A percentile compares a stretch with the other conserved stretches of the same genome.
These are phyloP conservation scores for Aspergillus pseudotamarii DNA, from an alignment of 2,329 filamentous ascomycete genomes.

Conservation along the genomic window DNA sequence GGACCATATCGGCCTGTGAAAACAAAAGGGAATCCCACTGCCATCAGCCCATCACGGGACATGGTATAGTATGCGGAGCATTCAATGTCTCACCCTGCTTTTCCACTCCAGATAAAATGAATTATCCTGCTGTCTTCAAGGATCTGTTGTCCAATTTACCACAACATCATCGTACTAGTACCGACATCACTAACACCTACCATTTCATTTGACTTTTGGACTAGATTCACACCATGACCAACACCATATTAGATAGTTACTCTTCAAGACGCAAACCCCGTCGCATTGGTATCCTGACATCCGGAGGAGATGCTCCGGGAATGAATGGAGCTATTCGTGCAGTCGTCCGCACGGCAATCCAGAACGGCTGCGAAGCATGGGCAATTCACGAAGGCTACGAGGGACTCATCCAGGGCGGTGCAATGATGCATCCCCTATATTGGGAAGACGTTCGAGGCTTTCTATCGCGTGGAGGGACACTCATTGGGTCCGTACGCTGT, in stretches of 20 bases:
- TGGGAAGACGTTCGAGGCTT: conserved; percentile 96
- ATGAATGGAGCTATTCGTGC: conserved; percentile 93
- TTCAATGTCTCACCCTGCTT: neutral
- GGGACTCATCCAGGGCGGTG: conserved; percentile 84
- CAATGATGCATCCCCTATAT: conserved; percentile 82
- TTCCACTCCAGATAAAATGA: neutral
- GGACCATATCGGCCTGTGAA: neutral
- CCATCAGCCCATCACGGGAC: conserved; percentile 1
- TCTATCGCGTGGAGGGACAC: conserved; percentile 88
- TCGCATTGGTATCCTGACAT: conserved; percentile 88
- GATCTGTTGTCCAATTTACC: neutral
- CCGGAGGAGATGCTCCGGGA: conserved; percentile 88
- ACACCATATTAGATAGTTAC: conserved; percentile 23
- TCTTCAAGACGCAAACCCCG: conserved; percentile 52
- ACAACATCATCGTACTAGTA: neutral
- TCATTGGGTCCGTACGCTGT: conserved; percentile 93
- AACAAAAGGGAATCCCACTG: neutral
- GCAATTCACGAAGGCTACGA: conserved; percentile 94
- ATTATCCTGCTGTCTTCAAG: neutral
- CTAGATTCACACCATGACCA: neutral
- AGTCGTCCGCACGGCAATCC: conserved; percentile 87
- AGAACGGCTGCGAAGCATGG: conserved; percentile 77
- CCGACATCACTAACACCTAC: neutral
- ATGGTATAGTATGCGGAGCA: neutral
- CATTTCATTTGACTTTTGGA: neutral